These are phyloP conservation scores for Blumeria graminis DNA, from an alignment of 2,329 filamentous ascomycete genomes.

Conservation along the genomic window DNA sequence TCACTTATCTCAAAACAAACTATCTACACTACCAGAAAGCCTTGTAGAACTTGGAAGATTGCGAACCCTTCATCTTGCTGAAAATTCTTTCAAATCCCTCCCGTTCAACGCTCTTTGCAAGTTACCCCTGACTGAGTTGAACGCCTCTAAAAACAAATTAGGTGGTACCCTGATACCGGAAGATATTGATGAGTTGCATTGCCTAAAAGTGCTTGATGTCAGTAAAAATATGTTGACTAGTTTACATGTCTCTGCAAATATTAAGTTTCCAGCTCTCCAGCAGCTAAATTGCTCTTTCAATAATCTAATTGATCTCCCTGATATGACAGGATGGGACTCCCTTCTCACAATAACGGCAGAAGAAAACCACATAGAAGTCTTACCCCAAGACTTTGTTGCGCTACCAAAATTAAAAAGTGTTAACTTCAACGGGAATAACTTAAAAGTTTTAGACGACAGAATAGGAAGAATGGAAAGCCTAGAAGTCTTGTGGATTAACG, in stretches of 20 bases:
- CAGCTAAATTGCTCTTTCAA: conserved; percentile 62
- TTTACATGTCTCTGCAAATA: conserved; percentile 7
- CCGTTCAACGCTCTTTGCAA: conserved; percentile 44
- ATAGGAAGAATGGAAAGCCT: conserved; percentile 61
- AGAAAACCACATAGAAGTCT: conserved; percentile 51
- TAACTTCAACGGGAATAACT: conserved; percentile 69
- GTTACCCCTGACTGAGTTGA: conserved; percentile 49
- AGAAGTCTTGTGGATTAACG: conserved; percentile 49
- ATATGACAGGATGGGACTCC: conserved; percentile 47
- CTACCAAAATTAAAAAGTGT: conserved; percentile 47
- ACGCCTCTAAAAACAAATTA: conserved; percentile 56
- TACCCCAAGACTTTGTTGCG: conserved; percentile 53
- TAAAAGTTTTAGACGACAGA: conserved; percentile 49
- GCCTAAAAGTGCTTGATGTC: conserved; percentile 53
- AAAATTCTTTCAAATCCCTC: conserved; percentile 50
- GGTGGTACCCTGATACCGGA: conserved; percentile 45
- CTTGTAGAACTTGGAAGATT: conserved; percentile 44
- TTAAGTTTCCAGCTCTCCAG: conserved; percentile 40
- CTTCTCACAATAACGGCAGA: conserved; percentile 53
- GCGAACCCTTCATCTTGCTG: conserved; percentile 52
- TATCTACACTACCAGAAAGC: conserved; percentile 44
- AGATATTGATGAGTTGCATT: conserved; percentile 29
- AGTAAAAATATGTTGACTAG: conserved; percentile 45
- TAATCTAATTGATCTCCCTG: conserved; percentile 46
- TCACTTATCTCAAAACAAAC: conserved; percentile 58